These are phyloP conservation scores for Amesomyces nigricolor DNA, from an alignment of 2,329 filamentous ascomycete genomes.

Conservation along the genomic window DNA sequence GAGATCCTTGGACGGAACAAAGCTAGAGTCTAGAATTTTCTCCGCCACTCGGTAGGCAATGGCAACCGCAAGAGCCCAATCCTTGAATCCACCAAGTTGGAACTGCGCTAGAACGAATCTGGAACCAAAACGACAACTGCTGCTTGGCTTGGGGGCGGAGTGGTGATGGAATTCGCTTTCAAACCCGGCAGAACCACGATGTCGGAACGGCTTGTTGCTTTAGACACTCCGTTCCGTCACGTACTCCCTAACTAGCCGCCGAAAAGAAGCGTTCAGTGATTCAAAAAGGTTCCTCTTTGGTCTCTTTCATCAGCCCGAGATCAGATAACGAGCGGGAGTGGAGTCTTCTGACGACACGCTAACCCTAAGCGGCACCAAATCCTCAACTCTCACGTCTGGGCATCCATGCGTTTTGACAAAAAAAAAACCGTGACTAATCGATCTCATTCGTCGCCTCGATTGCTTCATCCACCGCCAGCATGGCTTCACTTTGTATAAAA, in stretches of 20 bases:
- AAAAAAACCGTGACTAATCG: conserved; percentile 8
- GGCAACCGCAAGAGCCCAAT: background rate
- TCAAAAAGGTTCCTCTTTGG: conserved; percentile 4
- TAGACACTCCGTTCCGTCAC: too few species aligned
- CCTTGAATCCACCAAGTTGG: background rate
- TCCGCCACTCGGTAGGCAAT: background rate
- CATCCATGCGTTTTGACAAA: background rate
- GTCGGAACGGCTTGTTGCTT: too few species aligned
- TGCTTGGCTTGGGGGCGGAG: conserved; percentile 1
- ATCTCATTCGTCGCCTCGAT: background rate
- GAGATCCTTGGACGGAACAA: too few species aligned
- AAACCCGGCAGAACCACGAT: too few species aligned
- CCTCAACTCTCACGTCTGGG: conserved; percentile 3
- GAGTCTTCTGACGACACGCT: background rate
- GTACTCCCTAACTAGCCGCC: too few species aligned
- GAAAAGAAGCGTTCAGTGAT: background rate
- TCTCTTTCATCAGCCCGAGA: conserved; percentile 1
- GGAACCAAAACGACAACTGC: conserved; percentile 13
- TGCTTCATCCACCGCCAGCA: background rate
- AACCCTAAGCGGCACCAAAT: conserved; percentile 15
- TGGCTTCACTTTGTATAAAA: background rate
- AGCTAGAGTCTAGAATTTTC: background rate
- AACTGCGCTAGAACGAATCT: conserved; percentile 13
- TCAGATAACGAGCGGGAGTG: background rate
- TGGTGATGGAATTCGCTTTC: too few species aligned